phyloP scores from a whole-genome alignment of 495 filamentous ascomycete genomes.

The Niebla homalea region DNA sequence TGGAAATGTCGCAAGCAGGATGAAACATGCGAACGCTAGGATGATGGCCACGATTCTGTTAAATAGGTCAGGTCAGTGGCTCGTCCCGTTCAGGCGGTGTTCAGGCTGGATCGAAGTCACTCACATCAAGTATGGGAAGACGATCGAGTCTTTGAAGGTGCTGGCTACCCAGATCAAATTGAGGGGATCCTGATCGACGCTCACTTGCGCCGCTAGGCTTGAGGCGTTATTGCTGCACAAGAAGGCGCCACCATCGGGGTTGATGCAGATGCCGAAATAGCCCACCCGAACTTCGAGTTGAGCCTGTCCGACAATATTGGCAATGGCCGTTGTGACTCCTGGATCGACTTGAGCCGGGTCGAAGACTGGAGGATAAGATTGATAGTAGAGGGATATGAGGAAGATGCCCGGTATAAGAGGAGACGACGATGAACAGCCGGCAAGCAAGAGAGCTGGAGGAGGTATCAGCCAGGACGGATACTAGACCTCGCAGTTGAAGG shows the following conservation, averaged over 20 bases:
- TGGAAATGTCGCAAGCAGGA: constrained; percentile 58
- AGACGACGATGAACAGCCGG: constrained; percentile 57
- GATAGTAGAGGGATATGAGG: constrained; percentile 58
- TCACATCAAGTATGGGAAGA: constrained; percentile 55
- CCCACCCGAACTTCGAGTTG: constrained; percentile 56
- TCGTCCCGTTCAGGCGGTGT: too few species aligned
- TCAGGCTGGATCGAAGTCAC: neutral
- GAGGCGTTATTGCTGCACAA: constrained; percentile 58
- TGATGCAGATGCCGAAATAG: constrained; percentile 59
- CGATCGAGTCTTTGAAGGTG: constrained; percentile 59
- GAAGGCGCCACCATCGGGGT: constrained; percentile 46
- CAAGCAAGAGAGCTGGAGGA: constrained; percentile 45
- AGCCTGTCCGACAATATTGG: constrained; percentile 50
- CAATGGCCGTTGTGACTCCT: constrained; percentile 54
- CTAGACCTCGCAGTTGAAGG: neutral
- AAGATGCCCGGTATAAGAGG: constrained; percentile 56
- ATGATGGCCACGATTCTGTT: constrained; percentile 54
- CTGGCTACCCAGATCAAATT: constrained; percentile 60
- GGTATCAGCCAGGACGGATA: neutral
- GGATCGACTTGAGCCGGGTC: constrained; percentile 71
- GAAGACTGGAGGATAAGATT: constrained; percentile 46
- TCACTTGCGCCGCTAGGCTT: constrained; percentile 47
- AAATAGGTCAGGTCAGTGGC: constrained; percentile 5
- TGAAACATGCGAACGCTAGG: constrained; percentile 55
- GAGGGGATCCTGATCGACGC: constrained; percentile 52